Evolutionary conservation across 2,329 filamentous ascomycete species (phyloP), one percentile per base, ranked within the genome.

Genomic region (Colletotrichum lupini): DNA sequence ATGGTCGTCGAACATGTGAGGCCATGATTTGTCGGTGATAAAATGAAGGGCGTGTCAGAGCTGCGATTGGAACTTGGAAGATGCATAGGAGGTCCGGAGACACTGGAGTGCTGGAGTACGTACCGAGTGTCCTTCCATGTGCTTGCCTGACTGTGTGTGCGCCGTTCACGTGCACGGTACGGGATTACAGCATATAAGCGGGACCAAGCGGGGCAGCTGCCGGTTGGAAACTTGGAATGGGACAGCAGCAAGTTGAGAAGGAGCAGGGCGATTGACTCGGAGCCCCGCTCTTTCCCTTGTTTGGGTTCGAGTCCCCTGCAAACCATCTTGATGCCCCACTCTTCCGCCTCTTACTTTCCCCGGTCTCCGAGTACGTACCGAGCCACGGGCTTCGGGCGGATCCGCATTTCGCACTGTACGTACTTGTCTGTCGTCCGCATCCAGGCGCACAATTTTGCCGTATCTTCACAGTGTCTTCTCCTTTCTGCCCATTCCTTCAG

Each of bases 51-150:
- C 56, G 57, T 57, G 68, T 71, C 46, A 67, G 26, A 52, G 64
- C 32, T 46, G 68, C 63, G 28, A 68, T 49, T 60, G 68, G 58
- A 72, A 63, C 64, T 68, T 72, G 69, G 69, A 72, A 72, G 57
- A 30, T 24, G 58, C 57, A 68, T 49, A 49, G 42, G 42, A 49
- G 42, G 42, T 49, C 42, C 42, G 42, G 42, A 49, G 19, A 49
- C 19, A 49, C 37, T 42, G 42, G 19, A 49, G 19, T 49, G 19
- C 7, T n/a, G 1, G 53, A 56, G 53, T 28, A 26, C 53, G 53
- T 56, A 22, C 24, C 53, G 12, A 14, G 5, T 4, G 7, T 11
- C 16, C 26, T 56, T 24, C 53, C 37, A n/a, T 12, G 8, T 14
- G 11, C 12, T 14, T 37, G 14, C 9, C 11, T 7, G 12, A 7